A percentile compares a stretch with the other conserved stretches of the same genome.
Conservation (phyloP, 169 alveolate species). For the Plasmodium yoelii region DNA sequence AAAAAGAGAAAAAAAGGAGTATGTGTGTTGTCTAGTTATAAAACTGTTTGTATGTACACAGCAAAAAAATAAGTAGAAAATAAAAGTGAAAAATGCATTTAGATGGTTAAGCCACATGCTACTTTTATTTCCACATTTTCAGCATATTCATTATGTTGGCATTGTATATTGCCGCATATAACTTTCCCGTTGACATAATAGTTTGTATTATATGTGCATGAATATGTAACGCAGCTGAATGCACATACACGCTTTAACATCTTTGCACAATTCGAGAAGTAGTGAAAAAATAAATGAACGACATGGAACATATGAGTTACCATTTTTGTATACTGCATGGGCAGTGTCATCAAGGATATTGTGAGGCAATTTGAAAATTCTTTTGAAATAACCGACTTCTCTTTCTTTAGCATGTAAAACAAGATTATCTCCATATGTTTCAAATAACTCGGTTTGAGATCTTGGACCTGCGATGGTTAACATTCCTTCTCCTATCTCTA, state of each 20-base stretch:
- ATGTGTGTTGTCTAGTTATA: not conserved
- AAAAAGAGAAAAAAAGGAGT: not conserved
- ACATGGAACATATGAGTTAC: conserved; percentile 32
- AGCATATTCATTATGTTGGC: too few species aligned
- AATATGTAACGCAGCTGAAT: not conserved
- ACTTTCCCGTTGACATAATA: too few species aligned
- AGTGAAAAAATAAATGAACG: conserved; percentile 8
- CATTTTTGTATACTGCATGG: conserved; percentile 82
- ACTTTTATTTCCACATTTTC: too few species aligned
- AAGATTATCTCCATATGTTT: conserved; percentile 84
- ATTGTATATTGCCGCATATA: too few species aligned
- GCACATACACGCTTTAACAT: not conserved
- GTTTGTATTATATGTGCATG: not conserved
- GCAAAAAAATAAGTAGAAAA: not conserved
- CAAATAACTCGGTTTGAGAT: conserved; percentile 85
- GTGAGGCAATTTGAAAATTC: conserved; percentile 86
- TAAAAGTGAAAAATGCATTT: not conserved
- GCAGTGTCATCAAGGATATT: conserved; percentile 84
- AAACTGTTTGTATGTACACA: not conserved
- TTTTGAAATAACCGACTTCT: conserved; percentile 85
- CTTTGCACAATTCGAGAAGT: not conserved
- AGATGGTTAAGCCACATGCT: too few species aligned
- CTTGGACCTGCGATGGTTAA: conserved; percentile 82
- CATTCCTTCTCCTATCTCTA: conserved; percentile 85
- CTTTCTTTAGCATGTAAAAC: conserved; percentile 85